Conservation (phyloP, 345 rosid genomes). For the Sonneratia alba region DNA sequence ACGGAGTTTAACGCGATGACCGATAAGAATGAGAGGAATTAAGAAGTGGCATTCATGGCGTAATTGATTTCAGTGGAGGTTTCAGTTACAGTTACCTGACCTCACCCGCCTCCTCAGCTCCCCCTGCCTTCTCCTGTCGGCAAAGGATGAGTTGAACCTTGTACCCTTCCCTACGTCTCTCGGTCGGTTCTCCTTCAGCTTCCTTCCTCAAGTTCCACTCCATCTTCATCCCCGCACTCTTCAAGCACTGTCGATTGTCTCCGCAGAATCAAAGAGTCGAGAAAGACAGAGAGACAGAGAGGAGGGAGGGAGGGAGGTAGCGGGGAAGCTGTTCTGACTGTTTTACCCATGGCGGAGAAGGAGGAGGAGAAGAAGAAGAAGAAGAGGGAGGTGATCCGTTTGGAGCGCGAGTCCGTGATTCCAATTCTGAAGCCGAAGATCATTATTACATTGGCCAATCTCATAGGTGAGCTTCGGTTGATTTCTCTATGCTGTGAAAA, state of each 20-base stretch:
- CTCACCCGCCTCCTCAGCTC: neutral
- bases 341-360: neutral
- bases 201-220: neutral
- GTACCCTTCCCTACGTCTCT: slow-evolving; percentile 1
- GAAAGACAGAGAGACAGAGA: neutral
- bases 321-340: neutral
- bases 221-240: neutral
- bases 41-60: neutral
- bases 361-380: slow-evolving; percentile 12
- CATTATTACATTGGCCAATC: slow-evolving; percentile 87
- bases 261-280: neutral
- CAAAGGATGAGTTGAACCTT: slow-evolving; percentile 4
- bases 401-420: slow-evolving; percentile 88
- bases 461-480: slow-evolving; percentile 44
- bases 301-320: neutral
- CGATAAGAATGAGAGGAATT: neutral
- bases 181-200: slow-evolving; percentile 15
- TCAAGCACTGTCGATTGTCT: neutral
- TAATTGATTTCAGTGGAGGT: neutral
- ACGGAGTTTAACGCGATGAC: too few species aligned
- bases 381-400: slow-evolving; percentile 60
- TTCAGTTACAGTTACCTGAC: neutral
- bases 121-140: slow-evolving; percentile 1
- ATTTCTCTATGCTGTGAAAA: neutral
- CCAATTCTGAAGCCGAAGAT: slow-evolving; percentile 89